phyloP scores from a whole-genome alignment of 179 eudicot species.

The Silene coronaria region DNA sequence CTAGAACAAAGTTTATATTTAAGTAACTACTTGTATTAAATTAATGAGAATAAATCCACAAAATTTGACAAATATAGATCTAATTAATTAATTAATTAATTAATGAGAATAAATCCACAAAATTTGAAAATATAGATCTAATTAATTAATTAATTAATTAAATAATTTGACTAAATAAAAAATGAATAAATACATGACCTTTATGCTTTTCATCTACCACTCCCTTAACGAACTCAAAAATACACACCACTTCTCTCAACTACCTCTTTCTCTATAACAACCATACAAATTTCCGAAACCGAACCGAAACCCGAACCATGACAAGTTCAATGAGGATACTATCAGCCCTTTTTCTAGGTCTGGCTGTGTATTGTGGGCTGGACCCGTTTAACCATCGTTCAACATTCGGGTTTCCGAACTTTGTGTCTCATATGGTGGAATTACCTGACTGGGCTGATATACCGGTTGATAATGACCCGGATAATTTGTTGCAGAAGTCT shows the following conservation, averaged over 20 bases:
- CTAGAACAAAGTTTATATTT: too few relatives aligned
- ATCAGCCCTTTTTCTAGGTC: slow-evolving; percentile 28
- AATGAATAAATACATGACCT: background rate
- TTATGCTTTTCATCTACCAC: slow-evolving; percentile 16
- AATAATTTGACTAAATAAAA: background rate
- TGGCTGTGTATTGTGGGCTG: slow-evolving; percentile 69
- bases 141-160: too few relatives aligned
- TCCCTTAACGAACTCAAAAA: background rate
- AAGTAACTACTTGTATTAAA: too few relatives aligned
- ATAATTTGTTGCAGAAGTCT: slow-evolving; percentile 59
- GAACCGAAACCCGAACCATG: slow-evolving; percentile 2
- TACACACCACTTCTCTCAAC: background rate
- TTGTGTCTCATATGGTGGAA: slow-evolving; percentile 22
- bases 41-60: too few relatives aligned
- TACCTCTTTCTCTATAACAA: background rate
- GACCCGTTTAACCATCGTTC: slow-evolving; percentile 84
- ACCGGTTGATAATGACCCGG: slow-evolving; percentile 41
- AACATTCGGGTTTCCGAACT: slow-evolving; percentile 34
- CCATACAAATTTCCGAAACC: background rate
- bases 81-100: too few relatives aligned
- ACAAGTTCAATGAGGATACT: slow-evolving; percentile 20
- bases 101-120: too few relatives aligned
- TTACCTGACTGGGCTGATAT: slow-evolving; percentile 57
- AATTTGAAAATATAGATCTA: too few relatives aligned
- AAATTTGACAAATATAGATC: too few relatives aligned